These are phyloP conservation scores for Cucumis cinereus DNA, from an alignment of 306 rosid species.

Conservation along the genomic window DNA sequence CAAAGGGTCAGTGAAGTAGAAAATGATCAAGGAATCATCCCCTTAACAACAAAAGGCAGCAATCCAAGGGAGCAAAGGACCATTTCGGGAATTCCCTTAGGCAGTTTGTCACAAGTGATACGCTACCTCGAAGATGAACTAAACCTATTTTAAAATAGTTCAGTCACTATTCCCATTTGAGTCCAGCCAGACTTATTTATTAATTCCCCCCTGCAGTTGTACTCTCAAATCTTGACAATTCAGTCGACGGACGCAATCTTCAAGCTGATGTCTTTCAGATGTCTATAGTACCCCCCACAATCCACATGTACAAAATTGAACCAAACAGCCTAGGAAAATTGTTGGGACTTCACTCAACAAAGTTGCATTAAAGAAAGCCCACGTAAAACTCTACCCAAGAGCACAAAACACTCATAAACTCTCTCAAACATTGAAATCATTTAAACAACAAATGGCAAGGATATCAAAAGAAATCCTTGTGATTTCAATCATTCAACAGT, in stretches of 20 bases:
- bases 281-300: background rate
- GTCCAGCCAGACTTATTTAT: background rate
- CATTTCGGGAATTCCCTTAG: background rate
- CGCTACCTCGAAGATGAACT: background rate
- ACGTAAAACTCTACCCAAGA: background rate
- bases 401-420: background rate
- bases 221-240: background rate
- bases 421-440: background rate
- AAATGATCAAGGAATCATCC: background rate
- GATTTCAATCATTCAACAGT: conserved; percentile 2
- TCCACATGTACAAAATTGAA: background rate
- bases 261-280: background rate
- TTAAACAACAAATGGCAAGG: background rate
- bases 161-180: background rate
- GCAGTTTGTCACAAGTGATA: background rate
- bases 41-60: background rate
- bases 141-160: background rate
- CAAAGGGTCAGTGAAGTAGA: background rate
- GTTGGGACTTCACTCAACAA: background rate
- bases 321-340: background rate
- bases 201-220: no score
- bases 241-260: background rate
- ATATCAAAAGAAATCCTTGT: background rate
- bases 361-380: background rate
- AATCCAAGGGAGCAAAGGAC: background rate